Evolutionary conservation across 257 asterid species (phyloP).

Genomic region (Gynochthodes officinalis): DNA sequence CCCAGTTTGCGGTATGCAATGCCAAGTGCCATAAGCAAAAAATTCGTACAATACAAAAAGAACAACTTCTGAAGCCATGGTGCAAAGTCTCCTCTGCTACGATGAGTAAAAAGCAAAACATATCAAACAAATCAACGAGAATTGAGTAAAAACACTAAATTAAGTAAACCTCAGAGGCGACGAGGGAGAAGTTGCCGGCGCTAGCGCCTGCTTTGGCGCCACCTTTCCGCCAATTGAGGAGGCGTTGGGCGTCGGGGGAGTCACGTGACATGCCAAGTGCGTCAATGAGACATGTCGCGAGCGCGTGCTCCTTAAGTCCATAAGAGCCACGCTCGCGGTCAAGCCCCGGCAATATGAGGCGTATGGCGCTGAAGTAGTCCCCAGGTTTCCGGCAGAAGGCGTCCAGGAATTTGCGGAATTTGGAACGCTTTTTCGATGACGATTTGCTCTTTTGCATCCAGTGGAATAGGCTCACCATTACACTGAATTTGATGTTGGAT

Average conservation of each 20-base stretch:
- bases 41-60: too few species aligned
- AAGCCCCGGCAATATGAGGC: constrained; percentile 74
- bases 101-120: background rate
- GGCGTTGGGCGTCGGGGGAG: constrained; percentile 75
- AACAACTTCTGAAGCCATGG: too few species aligned
- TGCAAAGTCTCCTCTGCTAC: too few species aligned
- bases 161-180: constrained; percentile 62
- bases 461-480: constrained; percentile 72
- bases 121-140: background rate
- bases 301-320: constrained; percentile 90
- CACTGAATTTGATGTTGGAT: constrained; percentile 67
- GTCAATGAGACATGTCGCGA: constrained; percentile 84
- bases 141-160: background rate
- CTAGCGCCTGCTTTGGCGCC: constrained; percentile 70
- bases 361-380: constrained; percentile 78
- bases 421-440: constrained; percentile 58
- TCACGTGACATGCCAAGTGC: constrained; percentile 94
- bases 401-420: constrained; percentile 89
- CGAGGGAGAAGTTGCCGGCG: constrained; percentile 79
- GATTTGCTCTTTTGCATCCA: constrained; percentile 89
- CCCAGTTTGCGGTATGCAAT: too few species aligned
- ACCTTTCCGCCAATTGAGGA: constrained; percentile 93
- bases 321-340: constrained; percentile 94
- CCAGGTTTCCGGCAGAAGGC: constrained; percentile 62
- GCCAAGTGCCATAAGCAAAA: too few species aligned